Evolutionary conservation across 305 asterid species (phyloP).

Genomic region (Fraxinus latifolia): DNA sequence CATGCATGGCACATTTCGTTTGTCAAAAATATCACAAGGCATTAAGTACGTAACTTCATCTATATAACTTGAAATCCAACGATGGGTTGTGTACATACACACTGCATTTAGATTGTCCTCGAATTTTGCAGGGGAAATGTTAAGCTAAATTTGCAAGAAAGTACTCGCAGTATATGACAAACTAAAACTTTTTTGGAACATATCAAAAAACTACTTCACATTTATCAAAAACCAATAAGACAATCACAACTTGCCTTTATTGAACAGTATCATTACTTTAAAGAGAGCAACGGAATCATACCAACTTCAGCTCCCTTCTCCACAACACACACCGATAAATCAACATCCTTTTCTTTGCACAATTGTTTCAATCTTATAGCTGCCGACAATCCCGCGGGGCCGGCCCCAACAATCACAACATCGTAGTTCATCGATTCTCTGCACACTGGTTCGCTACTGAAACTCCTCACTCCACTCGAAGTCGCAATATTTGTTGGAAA

Average conservation of each 20-base stretch:
- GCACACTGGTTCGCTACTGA: constrained; percentile 47
- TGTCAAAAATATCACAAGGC: not conserved
- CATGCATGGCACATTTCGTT: not conserved
- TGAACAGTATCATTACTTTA: not conserved
- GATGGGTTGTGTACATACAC: not conserved
- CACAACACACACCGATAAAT: constrained; percentile 86
- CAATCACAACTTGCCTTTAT: not conserved
- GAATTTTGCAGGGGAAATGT: not conserved
- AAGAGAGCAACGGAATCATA: constrained; percentile 26
- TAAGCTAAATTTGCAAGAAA: not conserved
- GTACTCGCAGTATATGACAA: not conserved
- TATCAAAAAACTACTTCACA: not conserved
- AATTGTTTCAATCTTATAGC: constrained; percentile 87
- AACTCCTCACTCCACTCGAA: constrained; percentile 37
- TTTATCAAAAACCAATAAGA: not conserved
- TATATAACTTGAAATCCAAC: not conserved
- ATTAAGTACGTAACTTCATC: not conserved
- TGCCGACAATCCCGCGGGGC: constrained; percentile 96
- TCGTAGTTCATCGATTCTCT: constrained; percentile 80
- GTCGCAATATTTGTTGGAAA: constrained; percentile 23
- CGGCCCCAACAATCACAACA: constrained; percentile 95
- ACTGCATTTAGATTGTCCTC: not conserved
- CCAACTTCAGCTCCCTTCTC: constrained; percentile 99
- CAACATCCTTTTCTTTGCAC: constrained; percentile 67
- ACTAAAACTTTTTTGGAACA: not conserved